Evolutionary conservation across 1,284 basidiomycete genomes (phyloP), one percentile per base, ranked within the genome.

Genomic region (Ustilago shanxiensis): DNA sequence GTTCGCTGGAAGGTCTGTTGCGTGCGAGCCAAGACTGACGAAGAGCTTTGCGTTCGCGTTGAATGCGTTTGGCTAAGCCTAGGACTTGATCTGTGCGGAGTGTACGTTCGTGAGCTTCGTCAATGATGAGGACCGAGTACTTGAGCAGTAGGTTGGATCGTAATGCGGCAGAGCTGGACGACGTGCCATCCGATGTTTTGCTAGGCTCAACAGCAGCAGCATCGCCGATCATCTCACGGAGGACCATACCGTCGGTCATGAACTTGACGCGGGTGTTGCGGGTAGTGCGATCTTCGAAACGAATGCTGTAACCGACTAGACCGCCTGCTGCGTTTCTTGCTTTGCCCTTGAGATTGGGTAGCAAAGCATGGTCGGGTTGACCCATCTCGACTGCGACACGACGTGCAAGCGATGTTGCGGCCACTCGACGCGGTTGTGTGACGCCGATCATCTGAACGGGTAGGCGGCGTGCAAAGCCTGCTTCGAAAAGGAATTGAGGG

Each of bases 61-160:
- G 87, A 3, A 88, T 86, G 18, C 82, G 69, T 87, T 96, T 98
- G 55, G 98, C 88, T 66, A 92, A 93, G 1, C 95, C 93, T 51
- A 99, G 90, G n/a, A 98, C 89, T 66, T 99, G 89, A 87, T 99
- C 96, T 6, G 96, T 98, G 41, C 95, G 90, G 41, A 99, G 88
- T 0, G 95, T 97, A 51, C 96, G 90, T 85, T 99, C 96, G 87
- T 99, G 97, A 2, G 96, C 96, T 85, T 99, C 96, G 84, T 99
- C 96, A 58, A 99, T 91, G 71, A 99, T 90, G 64, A 99, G 89
- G 16, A 96, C 90, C 80, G 93, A 93, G 87, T 98, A 99, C 52
- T 90, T 90, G 60, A 90, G 90, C 54, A 98, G 88, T n/a, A 93
- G 87, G 83, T 60, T 66, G 44, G 67, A 76, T 13, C 45, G 62